Evolutionary conservation across 805 yeast species (phyloP), one percentile per base, ranked within the genome.

Genomic region (Isabelozyma gotoi): DNA sequence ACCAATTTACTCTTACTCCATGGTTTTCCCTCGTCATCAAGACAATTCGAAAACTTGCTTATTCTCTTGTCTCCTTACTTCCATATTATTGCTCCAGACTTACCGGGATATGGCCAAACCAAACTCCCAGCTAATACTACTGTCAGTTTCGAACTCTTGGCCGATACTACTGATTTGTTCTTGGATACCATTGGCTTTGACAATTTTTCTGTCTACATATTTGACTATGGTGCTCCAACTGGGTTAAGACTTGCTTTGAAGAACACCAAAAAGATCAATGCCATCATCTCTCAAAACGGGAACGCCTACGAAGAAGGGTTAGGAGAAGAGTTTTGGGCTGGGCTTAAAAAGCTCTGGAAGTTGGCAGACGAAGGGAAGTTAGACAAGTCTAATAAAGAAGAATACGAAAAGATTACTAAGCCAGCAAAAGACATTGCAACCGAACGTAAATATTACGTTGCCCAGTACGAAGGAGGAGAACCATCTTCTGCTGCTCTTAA

Each of bases 221-320:
- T 73, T 48, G 78, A 73, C 48, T 73, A 73, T 46, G 77, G 78
- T 33, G 63, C 76, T 7, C 77, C 77, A 7, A 62, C 63, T 6
- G 77, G 68, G 0, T 56, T 62, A 32, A 59, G 76, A 40, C 46
- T 73, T 19, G 72, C 73, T 4, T 47, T 70, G 42, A 58, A 51
- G 20, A 41, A 53, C 5, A 72, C 74, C 2, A 45, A 51, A 4
- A 43, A 48, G 6, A 55, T 71, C 14, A 39, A 51, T 4, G 72
- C 62, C 4, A 47, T 73, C 32, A 53, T 73, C 40, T 36, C 63
- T 8, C 78, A 73, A 54, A 73, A 71, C 45, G 77, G 77, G 7
- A 73, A 71, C 53, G 75, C 75, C 16, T 73, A 73, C 44, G 67
- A 52, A 7, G 76, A 67, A 40, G 77, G 77, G 7, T 42, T 73